Evolutionary conservation across 1,139 yeast genomes (phyloP).

Genomic region (Yarrowia galli): DNA sequence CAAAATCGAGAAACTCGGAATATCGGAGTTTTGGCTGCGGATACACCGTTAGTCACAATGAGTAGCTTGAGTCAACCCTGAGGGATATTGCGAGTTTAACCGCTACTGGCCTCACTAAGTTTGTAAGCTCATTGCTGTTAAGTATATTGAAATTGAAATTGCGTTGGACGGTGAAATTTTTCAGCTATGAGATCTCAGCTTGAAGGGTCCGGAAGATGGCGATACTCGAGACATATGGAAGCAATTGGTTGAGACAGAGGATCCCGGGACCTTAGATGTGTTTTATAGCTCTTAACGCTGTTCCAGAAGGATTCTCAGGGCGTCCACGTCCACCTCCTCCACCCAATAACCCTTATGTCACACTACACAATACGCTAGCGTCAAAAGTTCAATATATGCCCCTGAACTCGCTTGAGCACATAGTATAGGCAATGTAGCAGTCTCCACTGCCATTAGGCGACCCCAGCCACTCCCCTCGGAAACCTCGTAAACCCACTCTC

Average conservation of each 20-base stretch:
- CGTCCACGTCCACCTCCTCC: too few species aligned
- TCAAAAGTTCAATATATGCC: not conserved
- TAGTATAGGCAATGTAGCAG: conserved; percentile 11
- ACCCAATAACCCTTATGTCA: too few species aligned
- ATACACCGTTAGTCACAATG: conserved; percentile 7
- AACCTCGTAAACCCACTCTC: not conserved
- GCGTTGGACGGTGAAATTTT: not conserved
- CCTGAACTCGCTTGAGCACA: conserved; percentile 5
- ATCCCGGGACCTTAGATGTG: not conserved
- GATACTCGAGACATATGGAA: not conserved
- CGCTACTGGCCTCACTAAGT: not conserved
- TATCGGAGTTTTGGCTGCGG: not conserved
- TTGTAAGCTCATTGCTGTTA: conserved; percentile 15
- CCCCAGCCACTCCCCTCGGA: not conserved
- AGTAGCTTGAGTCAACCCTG: not conserved
- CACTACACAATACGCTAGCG: too few species aligned
- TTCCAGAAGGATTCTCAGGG: too few species aligned
- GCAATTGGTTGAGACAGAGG: not conserved
- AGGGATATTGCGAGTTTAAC: conserved; percentile 3
- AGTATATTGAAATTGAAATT: not conserved
- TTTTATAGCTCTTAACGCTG: too few species aligned
- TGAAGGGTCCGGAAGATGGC: too few species aligned
- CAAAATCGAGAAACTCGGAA: not conserved
- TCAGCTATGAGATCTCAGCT: not conserved
- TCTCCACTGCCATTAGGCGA: conserved; percentile 5